Evolutionary conservation across 257 asterid species (phyloP).

Genomic region (Solanum dulcamara): DNA sequence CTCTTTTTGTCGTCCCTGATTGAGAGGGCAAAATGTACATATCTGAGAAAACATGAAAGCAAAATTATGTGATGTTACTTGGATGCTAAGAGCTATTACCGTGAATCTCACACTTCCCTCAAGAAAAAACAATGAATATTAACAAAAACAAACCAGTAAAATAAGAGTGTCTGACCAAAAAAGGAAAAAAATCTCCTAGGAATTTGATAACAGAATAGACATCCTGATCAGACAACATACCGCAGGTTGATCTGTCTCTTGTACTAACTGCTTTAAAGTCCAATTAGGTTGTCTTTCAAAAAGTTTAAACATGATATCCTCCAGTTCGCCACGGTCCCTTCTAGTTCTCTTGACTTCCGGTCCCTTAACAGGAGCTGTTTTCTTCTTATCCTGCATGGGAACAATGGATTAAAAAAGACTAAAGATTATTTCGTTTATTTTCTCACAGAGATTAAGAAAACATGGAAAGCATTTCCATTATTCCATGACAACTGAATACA

Average conservation of each 20-base stretch:
- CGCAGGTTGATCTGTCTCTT: constrained; percentile 96
- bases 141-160: background rate
- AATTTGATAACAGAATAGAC: background rate
- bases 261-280: constrained; percentile 92
- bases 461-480: background rate
- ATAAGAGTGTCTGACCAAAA: background rate
- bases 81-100: background rate
- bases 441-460: background rate
- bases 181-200: background rate
- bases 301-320: constrained; percentile 95
- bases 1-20: background rate
- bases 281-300: constrained; percentile 94
- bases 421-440: background rate
- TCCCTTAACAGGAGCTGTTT: constrained; percentile 73
- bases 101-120: background rate
- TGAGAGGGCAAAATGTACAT: background rate
- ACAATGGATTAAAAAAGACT: background rate
- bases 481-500: background rate
- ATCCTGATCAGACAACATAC: constrained; percentile 31
- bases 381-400: constrained; percentile 69
- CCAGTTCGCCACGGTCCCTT: constrained; percentile 95
- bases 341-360: constrained; percentile 87
- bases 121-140: background rate
- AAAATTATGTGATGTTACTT: background rate
- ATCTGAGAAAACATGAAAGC: background rate